A percentile compares a stretch with the other conserved stretches of the same genome.
Evolutionary conservation across 208 protist species (phyloP).

Genomic region (Leptomonas seymouri): DNA sequence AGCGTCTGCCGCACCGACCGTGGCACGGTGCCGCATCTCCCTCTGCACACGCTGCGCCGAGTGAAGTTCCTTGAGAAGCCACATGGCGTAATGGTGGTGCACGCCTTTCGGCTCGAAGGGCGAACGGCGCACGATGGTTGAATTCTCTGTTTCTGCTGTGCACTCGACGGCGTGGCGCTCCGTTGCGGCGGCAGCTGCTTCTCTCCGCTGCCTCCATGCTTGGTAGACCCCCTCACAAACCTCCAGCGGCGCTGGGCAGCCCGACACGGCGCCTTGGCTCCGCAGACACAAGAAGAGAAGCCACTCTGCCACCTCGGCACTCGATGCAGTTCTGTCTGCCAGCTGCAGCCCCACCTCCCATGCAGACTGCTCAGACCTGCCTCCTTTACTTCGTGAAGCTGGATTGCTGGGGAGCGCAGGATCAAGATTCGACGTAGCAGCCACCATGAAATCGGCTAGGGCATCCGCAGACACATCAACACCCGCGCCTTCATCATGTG

Average conservation of each 20-base stretch:
- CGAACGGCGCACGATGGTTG: slow-evolving; percentile 2
- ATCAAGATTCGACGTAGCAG: background rate
- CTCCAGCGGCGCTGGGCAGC: slow-evolving; percentile 14
- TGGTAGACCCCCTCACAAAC: slow-evolving; percentile 29
- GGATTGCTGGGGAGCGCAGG: background rate
- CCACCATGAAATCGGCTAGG: background rate
- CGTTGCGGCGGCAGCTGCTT: background rate
- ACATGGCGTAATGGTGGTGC: slow-evolving; percentile 22
- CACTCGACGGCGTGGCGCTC: too few relatives aligned
- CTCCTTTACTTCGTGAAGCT: background rate
- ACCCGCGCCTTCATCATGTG: background rate
- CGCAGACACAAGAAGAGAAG: slow-evolving; percentile 25
- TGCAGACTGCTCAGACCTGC: background rate
- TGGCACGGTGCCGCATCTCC: background rate
- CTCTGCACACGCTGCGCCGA: background rate
- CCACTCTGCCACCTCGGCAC: slow-evolving; percentile 10
- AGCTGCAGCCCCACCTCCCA: slow-evolving; percentile 20
- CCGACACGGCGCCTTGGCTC: background rate
- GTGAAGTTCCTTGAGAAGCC: slow-evolving; percentile 15
- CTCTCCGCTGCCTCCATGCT: slow-evolving; percentile 15
- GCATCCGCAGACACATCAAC: background rate
- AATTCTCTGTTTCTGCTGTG: background rate
- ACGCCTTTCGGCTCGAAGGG: slow-evolving; percentile 26
- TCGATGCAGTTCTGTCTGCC: background rate
- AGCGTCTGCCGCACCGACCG: background rate